A percentile compares a stretch with the other conserved stretches of the same genome.
Conservation (phyloP, 2,329 filamentous ascomycete genomes). For the Zymoseptoria crescenta region DNA sequence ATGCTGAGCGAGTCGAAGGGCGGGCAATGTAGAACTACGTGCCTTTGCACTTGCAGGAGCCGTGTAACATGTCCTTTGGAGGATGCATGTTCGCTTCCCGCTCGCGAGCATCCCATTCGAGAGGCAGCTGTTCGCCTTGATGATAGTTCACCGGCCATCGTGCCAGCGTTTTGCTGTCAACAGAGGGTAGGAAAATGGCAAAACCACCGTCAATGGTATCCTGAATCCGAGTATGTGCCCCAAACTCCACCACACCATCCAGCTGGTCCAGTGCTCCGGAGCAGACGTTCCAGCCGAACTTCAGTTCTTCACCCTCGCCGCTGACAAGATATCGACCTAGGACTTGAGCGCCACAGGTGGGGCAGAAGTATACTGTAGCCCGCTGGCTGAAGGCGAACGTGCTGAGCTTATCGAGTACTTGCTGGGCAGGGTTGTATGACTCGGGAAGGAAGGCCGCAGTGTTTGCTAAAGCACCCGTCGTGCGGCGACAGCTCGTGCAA, state of each 20-base stretch:
- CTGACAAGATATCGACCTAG: slow-evolving; percentile 14
- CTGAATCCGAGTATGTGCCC: slow-evolving; percentile 27
- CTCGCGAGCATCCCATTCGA: slow-evolving; percentile 17
- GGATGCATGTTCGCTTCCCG: not conserved
- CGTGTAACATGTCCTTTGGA: slow-evolving; percentile 30
- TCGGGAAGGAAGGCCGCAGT: slow-evolving; percentile 38
- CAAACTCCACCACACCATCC: slow-evolving; percentile 26
- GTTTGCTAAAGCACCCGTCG: slow-evolving; percentile 40
- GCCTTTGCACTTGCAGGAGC: slow-evolving; percentile 48
- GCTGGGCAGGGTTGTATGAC: slow-evolving; percentile 22
- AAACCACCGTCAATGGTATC: slow-evolving; percentile 34
- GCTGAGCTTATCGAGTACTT: slow-evolving; percentile 31
- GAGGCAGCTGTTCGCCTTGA: slow-evolving; percentile 15
- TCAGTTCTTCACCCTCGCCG: slow-evolving; percentile 14
- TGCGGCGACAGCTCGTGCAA: slow-evolving; percentile 44
- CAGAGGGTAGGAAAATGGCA: slow-evolving; percentile 25
- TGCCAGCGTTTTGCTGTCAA: slow-evolving; percentile 21
- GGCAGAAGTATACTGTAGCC: slow-evolving; percentile 43
- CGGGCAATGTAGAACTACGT: slow-evolving; percentile 51
- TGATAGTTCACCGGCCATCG: slow-evolving; percentile 21
- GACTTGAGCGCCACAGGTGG: slow-evolving; percentile 42
- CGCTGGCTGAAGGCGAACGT: slow-evolving; percentile 38
- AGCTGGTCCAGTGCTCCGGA: slow-evolving; percentile 28
- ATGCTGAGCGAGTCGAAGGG: slow-evolving; percentile 42
- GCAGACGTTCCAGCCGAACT: slow-evolving; percentile 20